Evolutionary conservation across 257 asterid genomes (phyloP), one percentile per base, ranked within the genome.

Genomic region (Leonotis leonurus): DNA sequence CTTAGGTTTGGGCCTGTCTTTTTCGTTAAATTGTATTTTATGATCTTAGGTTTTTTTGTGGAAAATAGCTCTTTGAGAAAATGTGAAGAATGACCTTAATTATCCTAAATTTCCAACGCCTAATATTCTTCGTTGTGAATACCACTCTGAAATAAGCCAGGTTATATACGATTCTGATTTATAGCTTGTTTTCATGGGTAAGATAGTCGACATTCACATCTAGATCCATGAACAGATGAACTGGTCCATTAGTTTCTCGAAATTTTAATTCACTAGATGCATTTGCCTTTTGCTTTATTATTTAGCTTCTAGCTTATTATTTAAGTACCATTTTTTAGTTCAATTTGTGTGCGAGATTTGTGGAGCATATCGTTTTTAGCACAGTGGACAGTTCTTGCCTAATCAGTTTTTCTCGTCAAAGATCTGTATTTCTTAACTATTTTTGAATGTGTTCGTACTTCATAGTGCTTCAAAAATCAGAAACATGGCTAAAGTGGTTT

Each of bases 191-290:
- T 43, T 22, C 41, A 21, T 17, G 53, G 61, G 44, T 48, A 64
- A 48, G 46, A 44, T 50, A 8, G 54, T 57, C 51, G 54, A 54
- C 54, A 36, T 52, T 43, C 62, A 53, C 73, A 20, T 60, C 60
- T 72, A 21, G 70, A 60, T 53, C 55, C 44, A 46, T 39, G 39
- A n/a, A n/a, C n/a, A n/a, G n/a, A n/a, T n/a, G n/a, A 21, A 26
- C 18, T 13, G 20, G 41, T 67, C 3, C 73, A 35, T 17, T 75
- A n/a, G 68, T 27, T 16, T 56, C 46, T 55, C 49, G 27, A 61
- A 62, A 20, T 22, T 35, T 39, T 35, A 50, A 41, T 37, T 44
- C 49, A 27, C 43, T 24, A 9, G 39, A 37, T 29, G 52, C 32
- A 65, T 65, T 56, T 20, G 35, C 20, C 8, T 37, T 33, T 35